Evolutionary conservation across 306 rosid species (phyloP).

Genomic region (Vigna radiata): DNA sequence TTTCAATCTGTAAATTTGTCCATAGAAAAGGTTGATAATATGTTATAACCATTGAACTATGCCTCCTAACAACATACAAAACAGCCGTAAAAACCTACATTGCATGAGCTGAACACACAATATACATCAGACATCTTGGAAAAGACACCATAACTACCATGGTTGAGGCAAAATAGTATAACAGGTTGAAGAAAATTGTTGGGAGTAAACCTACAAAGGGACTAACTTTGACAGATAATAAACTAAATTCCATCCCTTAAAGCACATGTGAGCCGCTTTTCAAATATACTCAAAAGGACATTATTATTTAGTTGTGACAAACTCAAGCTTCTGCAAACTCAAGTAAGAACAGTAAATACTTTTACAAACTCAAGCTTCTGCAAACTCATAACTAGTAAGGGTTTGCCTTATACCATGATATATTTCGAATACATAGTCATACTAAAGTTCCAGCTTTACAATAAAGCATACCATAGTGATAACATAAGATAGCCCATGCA

Average conservation of each 20-base stretch:
- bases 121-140: constrained; percentile 28
- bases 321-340: not conserved
- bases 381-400: not conserved
- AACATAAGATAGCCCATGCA: not conserved
- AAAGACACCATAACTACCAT: not conserved
- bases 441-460: not conserved
- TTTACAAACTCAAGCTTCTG: not conserved
- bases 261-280: not conserved
- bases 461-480: not conserved
- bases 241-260: not conserved
- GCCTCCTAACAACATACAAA: not conserved
- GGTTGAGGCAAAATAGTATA: constrained; percentile 21
- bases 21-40: constrained; percentile 25
- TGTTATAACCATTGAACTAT: constrained; percentile 24
- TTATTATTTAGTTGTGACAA: not conserved
- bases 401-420: no score
- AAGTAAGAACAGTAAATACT: no score
- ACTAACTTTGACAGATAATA: not conserved
- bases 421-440: no score
- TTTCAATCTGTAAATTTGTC: constrained; percentile 60
- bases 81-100: constrained; percentile 3
- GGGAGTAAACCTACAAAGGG: not conserved
- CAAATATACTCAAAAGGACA: not conserved
- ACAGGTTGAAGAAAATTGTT: not conserved
- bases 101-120: constrained; percentile 1